phyloP scores from a whole-genome alignment of 2,329 filamentous ascomycete species.

The Ciborinia camelliae region DNA sequence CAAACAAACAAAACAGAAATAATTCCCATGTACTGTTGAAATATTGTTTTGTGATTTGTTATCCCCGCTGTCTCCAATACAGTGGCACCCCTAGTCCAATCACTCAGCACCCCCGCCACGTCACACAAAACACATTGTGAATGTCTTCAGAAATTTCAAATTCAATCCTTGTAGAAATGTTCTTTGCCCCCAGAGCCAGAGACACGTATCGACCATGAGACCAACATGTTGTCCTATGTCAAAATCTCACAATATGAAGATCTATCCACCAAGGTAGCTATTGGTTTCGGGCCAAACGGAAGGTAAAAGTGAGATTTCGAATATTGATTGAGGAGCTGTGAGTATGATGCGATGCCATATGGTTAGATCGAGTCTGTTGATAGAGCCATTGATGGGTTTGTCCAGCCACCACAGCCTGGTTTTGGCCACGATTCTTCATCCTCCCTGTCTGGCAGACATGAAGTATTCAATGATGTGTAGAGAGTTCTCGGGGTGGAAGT shows the following conservation, averaged over 20 bases:
- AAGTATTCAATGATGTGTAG: neutral
- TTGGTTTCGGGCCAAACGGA: neutral
- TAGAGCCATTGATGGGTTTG: neutral
- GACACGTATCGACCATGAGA: conserved; percentile 8
- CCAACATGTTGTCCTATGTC: neutral
- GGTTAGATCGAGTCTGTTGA: neutral
- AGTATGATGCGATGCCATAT: neutral
- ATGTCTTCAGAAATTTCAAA: neutral
- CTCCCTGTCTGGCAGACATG: too few relatives aligned
- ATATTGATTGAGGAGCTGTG: neutral
- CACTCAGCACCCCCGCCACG: neutral
- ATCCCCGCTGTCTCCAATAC: neutral
- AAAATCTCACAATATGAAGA: neutral
- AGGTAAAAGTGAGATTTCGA: neutral
- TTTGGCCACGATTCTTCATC: neutral
- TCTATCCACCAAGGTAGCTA: neutral
- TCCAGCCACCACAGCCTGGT: neutral
- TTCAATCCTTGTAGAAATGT: neutral
- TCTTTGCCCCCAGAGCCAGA: neutral
- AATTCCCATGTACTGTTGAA: neutral
- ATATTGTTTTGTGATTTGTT: neutral
- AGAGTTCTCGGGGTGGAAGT: neutral
- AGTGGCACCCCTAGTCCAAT: neutral
- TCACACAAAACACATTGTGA: conserved; percentile 4
- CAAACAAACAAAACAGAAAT: too few relatives aligned